These are phyloP conservation scores for Bruguiera parviflora DNA, from an alignment of 345 rosid genomes.

Conservation along the genomic window DNA sequence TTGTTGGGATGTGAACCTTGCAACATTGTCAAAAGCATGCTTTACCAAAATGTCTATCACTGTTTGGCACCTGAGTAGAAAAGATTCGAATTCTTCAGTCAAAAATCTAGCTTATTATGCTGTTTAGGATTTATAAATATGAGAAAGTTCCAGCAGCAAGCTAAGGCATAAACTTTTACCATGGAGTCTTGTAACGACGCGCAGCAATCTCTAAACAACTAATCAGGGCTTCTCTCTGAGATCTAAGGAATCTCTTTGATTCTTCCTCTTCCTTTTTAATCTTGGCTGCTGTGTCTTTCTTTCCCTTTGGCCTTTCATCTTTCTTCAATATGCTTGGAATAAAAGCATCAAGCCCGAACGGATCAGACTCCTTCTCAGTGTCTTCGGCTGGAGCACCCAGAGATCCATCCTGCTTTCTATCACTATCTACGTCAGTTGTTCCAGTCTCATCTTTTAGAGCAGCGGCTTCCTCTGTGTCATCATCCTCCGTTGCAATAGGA, in stretches of 20 bases:
- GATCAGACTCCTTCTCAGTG: slow-evolving; percentile 59
- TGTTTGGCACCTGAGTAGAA: slow-evolving; percentile 81
- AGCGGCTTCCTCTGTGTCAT: slow-evolving; percentile 75
- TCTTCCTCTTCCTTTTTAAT: slow-evolving; percentile 50
- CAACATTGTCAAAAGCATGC: slow-evolving; percentile 77
- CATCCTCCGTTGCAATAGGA: slow-evolving; percentile 71
- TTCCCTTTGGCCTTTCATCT: slow-evolving; percentile 54
- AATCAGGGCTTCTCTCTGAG: slow-evolving; percentile 77
- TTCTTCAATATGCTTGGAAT: slow-evolving; percentile 55
- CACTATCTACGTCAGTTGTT: slow-evolving; percentile 28
- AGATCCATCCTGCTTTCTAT: slow-evolving; percentile 27
- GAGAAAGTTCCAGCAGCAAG: neutral
- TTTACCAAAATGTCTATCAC: slow-evolving; percentile 92
- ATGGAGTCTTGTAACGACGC: slow-evolving; percentile 72
- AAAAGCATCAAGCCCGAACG: slow-evolving; percentile 84
- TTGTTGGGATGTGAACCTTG: slow-evolving; percentile 73
- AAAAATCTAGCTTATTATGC: neutral
- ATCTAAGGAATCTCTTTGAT: slow-evolving; percentile 59
- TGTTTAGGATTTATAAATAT: neutral
- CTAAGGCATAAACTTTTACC: slow-evolving; percentile 39
- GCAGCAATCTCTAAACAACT: slow-evolving; percentile 92
- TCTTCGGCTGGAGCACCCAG: slow-evolving; percentile 34
- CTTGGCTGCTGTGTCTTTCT: slow-evolving; percentile 41
- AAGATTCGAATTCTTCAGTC: neutral
- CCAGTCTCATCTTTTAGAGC: slow-evolving; percentile 46